A percentile compares a stretch with the other conserved stretches of the same genome.
Evolutionary conservation across 345 rosid genomes (phyloP).

Genomic region (Anacardium occidentale): DNA sequence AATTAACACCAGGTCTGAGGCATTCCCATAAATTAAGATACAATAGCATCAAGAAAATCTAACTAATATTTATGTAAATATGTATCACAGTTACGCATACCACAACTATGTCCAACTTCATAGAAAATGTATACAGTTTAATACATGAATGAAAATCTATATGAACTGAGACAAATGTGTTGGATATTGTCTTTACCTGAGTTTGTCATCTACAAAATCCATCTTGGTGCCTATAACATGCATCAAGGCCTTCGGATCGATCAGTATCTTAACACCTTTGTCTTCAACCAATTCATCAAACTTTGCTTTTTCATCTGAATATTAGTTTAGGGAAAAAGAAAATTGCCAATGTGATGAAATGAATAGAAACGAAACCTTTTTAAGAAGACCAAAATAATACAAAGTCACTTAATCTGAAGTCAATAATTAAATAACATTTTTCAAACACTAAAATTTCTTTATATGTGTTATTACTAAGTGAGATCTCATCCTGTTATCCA

Average conservation of each 20-base stretch:
- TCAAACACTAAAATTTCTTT: too few species aligned
- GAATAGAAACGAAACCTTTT: not conserved
- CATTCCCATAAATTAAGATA: not conserved
- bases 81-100: not conserved
- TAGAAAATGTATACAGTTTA: too few species aligned
- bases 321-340: too few species aligned
- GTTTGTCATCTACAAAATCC: slow-evolving; percentile 85
- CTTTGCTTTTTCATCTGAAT: slow-evolving; percentile 67
- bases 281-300: slow-evolving; percentile 84
- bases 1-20: not conserved
- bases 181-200: slow-evolving; percentile 44
- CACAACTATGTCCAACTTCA: not conserved
- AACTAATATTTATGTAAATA: not conserved
- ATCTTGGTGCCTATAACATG: slow-evolving; percentile 86
- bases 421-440: too few species aligned
- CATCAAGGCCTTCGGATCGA: slow-evolving; percentile 89
- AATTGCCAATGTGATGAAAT: too few species aligned
- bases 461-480: too few species aligned
- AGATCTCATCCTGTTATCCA: too few species aligned
- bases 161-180: not conserved
- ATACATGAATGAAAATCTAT: too few species aligned
- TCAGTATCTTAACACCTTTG: slow-evolving; percentile 69
- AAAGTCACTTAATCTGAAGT: not conserved
- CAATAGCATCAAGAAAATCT: not conserved
- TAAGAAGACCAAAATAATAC: not conserved